Percentiles rank a stretch among this genome's conserved stretches.
Evolutionary conservation across 352 stramenopile species (phyloP).

Genomic region (Globisporangium emineosum): DNA sequence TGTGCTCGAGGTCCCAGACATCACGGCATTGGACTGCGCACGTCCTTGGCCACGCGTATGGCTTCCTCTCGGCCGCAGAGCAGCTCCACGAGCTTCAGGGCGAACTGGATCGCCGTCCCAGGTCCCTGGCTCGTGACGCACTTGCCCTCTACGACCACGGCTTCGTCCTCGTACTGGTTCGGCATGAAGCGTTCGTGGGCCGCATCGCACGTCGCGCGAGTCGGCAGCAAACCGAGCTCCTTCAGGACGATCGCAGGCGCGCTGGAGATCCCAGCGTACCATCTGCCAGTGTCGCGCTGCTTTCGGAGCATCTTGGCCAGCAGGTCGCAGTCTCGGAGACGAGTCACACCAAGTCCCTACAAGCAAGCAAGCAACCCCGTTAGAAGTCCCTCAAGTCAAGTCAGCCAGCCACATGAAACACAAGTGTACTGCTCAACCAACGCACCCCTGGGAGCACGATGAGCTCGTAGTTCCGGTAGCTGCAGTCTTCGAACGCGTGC

Average conservation of each 20-base stretch:
- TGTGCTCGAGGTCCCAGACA: background rate
- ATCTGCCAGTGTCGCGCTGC: constrained; percentile 48
- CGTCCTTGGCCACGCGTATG: constrained; percentile 32
- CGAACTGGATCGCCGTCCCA: constrained; percentile 45
- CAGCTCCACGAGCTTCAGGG: constrained; percentile 51
- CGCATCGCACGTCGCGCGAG: constrained; percentile 50
- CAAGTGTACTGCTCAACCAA: background rate
- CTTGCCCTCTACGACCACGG: constrained; percentile 52
- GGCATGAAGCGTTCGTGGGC: constrained; percentile 39
- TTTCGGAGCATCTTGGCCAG: constrained; percentile 61
- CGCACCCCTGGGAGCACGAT: constrained; percentile 69
- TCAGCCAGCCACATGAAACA: background rate
- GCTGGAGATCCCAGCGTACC: constrained; percentile 48
- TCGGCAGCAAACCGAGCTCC: constrained; percentile 37
- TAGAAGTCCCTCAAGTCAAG: background rate
- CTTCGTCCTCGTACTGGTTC: constrained; percentile 42
- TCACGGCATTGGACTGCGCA: constrained; percentile 25
- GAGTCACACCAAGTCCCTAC: constrained; percentile 41
- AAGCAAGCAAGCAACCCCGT: background rate
- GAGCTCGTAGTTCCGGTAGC: constrained; percentile 58
- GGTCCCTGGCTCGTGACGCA: constrained; percentile 65
- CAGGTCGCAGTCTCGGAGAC: constrained; percentile 52
- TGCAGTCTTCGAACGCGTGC: constrained; percentile 64
- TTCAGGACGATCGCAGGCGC: constrained; percentile 48
- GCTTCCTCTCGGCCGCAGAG: constrained; percentile 45